Percentiles rank a stretch among this genome's conserved stretches.
Conservation (phyloP, 2,329 filamentous ascomycete genomes). For the Aspergillus viridinutans region DNA sequence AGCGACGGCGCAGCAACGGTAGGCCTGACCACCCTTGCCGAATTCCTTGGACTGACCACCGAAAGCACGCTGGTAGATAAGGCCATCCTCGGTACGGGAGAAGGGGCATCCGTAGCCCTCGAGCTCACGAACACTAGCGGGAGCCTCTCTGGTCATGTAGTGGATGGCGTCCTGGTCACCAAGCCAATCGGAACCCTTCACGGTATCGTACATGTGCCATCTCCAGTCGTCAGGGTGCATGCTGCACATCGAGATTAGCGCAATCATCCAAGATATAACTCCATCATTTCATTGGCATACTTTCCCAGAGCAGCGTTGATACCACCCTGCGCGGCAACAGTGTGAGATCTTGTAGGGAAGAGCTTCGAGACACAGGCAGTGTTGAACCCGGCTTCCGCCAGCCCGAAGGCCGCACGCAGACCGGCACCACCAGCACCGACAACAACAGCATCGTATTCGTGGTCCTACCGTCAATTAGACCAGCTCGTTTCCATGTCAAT, state of each 20-base stretch:
- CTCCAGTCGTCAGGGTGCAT: constrained; percentile 99
- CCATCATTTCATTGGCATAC: constrained; percentile 22
- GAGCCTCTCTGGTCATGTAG: constrained; percentile 96
- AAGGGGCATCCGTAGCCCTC: constrained; percentile 98
- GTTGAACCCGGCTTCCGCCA: constrained; percentile 61
- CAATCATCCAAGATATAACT: constrained; percentile 1
- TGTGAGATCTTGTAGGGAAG: constrained; percentile 61
- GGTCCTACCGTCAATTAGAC: constrained; percentile 58
- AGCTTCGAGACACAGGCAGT: constrained; percentile 63
- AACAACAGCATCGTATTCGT: constrained; percentile 97
- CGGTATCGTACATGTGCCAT: constrained; percentile 99
- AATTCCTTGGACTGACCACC: constrained; percentile 94
- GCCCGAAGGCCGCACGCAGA: constrained; percentile 59
- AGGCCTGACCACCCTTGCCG: constrained; percentile 96
- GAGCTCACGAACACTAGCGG: constrained; percentile 85
- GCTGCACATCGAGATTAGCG: constrained; percentile 47
- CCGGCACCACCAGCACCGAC: constrained; percentile 62
- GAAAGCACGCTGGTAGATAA: constrained; percentile 97
- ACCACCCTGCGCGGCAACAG: constrained; percentile 63
- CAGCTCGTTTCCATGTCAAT: background rate
- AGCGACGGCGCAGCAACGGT: constrained; percentile 92
- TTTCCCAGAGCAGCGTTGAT: constrained; percentile 50
- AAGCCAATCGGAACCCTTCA: constrained; percentile 96
- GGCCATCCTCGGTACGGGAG: constrained; percentile 85
- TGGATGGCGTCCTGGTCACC: constrained; percentile 97